Evolutionary conservation across 495 filamentous ascomycete genomes (phyloP), one percentile per base, ranked within the genome.

Genomic region (Sphaerosporella brunnea): DNA sequence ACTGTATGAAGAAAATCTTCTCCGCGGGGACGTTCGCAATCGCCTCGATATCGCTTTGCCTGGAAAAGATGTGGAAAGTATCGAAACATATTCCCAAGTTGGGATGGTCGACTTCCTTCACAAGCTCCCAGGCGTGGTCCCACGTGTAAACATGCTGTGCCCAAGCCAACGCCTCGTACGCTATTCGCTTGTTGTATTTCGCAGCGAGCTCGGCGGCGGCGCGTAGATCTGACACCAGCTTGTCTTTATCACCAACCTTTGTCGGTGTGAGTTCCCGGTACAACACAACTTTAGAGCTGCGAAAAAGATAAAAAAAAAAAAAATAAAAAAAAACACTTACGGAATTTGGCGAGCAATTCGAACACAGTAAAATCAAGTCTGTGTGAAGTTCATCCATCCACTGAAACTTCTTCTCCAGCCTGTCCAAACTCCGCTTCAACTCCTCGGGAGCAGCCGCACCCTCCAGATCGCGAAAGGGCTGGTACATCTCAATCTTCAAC

Each of bases 71-170:
- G 63, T 88, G 83, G 63, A 82, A 88, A 0, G 78, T 82, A 64
- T 86, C 82, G 19, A 86, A 69, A 62, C 80, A 84, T 40, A 82
- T 63, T n/a, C 82, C 82, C 52, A 86, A 80, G 63, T 85, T 85
- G 19, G 70, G 67, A 4, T 79, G 65, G 57, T 84, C 64, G 28
- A 84, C 79, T 18, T 59, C 62, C 42, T 66, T 58, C 1, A 84
- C 77, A 9, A 85, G 60, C 21, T 79, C 71, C 74, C 77, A 88
- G 48, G 69, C 73, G 30, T 65, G 63, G 54, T 86, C 79, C 82
- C 81, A 80, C 1, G 70, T 76, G 58, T 84, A 69, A 51, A 79
- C 64, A 53, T 75, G 72, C 16, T 78, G 82, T 28, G 73, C 79
- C 77, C 78, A 87, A 58, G 72, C 74, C 4, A 85, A 68, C 45